Base-by-base conservation (phyloP, 306 rosid genomes). In the Luffa acutangula region DNA sequence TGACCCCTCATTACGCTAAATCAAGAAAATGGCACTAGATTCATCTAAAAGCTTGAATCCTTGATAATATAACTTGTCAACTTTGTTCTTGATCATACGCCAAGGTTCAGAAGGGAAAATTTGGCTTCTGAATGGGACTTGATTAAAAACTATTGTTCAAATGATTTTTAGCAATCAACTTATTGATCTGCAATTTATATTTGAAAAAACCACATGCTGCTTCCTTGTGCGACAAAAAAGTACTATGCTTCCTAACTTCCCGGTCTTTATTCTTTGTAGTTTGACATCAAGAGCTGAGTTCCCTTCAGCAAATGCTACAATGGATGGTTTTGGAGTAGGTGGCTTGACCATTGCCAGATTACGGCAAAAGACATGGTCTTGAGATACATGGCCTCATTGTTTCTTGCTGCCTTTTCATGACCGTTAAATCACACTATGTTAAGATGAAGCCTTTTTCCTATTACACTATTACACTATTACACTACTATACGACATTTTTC, bases 251-350 rank as follows among this genome's bases (percentile, higher is more conserved):
- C 41, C 67, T 79, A 20, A 79, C 25, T 46, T 74, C 42, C 18
- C 78, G 54, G 15, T 66, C 43, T 34, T 57, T 82, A 70, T 81
- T 43, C 54, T 17, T 13, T 84, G 75, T 86, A 92, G 98, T 83
- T 85, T 88, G 87, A 95, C 98, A 75, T 90, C 98, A 60, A 85
- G 97, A 83, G 98, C 93, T 0, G 97, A 95, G 90, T 95, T 95
- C 87, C 98, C 97, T 49, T 88, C 85, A 48, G 97, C 98, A 81
- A 80, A 82, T 72, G 93, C 97, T 25, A 57, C 83, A 80, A 57
- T 90, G 89, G 97, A 91, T 83, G 96, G 93, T 14, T 92, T 91
- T 82, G 98, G 98, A 66, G 97, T 91, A 48, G 93, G 90, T n/a
- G 98, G 93, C 81, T 86, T 95, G 65, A 91, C 95, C 45, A 80